These are phyloP conservation scores for Triticum urartu DNA, from an alignment of 176 grass and related monocot species.

Conservation along the genomic window DNA sequence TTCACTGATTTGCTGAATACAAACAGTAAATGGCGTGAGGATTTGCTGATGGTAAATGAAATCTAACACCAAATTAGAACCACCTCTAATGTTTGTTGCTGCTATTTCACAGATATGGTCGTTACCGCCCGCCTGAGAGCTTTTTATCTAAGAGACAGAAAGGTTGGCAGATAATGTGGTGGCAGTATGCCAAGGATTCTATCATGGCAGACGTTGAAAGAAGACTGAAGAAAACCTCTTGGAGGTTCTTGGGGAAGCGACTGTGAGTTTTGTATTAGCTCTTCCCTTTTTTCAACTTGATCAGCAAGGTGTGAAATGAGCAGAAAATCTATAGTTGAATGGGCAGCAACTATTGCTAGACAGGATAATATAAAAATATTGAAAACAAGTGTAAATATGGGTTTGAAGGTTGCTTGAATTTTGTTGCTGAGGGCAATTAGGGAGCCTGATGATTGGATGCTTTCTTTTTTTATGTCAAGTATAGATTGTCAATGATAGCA, in stretches of 20 bases:
- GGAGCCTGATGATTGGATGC: background rate
- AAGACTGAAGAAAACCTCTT: slow-evolving; percentile 79
- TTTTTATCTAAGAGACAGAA: slow-evolving; percentile 60
- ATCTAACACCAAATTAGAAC: background rate
- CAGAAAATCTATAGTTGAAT: slow-evolving; percentile 10
- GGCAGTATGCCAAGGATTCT: slow-evolving; percentile 78
- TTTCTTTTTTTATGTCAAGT: slow-evolving; percentile 23
- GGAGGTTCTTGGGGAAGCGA: slow-evolving; percentile 65
- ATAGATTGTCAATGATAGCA: slow-evolving; percentile 28
- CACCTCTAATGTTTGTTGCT: background rate
- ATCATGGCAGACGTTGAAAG: slow-evolving; percentile 64
- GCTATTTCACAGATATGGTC: slow-evolving; percentile 68
- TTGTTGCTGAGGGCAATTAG: slow-evolving; percentile 16
- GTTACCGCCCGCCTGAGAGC: slow-evolving; percentile 77
- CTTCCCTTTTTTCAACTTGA: slow-evolving; percentile 27
- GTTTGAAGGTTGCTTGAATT: slow-evolving; percentile 32
- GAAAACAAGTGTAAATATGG: background rate
- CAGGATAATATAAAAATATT: background rate
- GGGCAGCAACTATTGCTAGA: background rate
- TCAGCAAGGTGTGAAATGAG: slow-evolving; percentile 8
- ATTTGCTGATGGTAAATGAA: background rate
- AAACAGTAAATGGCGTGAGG: background rate
- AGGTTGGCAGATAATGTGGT: slow-evolving; percentile 91
- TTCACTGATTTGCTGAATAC: slow-evolving; percentile 28
- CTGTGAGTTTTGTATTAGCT: slow-evolving; percentile 60